Conservation (phyloP, 768 basidiomycete genomes). For the Tulasnella calospora region DNA sequence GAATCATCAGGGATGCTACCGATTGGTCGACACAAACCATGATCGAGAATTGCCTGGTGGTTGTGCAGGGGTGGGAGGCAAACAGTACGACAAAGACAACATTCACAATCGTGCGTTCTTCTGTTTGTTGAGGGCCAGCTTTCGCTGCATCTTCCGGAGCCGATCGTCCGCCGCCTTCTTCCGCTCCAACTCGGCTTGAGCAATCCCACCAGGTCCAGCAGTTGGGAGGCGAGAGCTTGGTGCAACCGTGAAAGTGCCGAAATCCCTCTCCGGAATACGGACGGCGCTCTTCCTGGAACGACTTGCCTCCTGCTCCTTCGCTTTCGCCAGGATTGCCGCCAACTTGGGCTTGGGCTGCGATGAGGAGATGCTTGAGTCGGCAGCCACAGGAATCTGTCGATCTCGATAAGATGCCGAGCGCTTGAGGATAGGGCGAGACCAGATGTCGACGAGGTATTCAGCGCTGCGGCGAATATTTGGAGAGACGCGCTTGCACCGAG, state of each 20-base stretch:
- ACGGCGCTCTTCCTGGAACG: constrained; percentile 74
- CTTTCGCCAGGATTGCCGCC: constrained; percentile 63
- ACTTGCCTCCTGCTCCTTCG: constrained; percentile 57
- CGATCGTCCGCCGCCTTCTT: constrained; percentile 26
- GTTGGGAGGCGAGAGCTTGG: constrained; percentile 41
- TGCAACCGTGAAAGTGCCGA: constrained; percentile 76
- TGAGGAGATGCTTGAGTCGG: constrained; percentile 38
- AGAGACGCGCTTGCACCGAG: constrained; percentile 86
- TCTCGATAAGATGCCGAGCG: constrained; percentile 77
- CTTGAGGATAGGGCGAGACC: constrained; percentile 91
- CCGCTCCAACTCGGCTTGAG: constrained; percentile 27
- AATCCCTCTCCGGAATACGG: constrained; percentile 68
- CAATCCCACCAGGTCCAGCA: constrained; percentile 19
- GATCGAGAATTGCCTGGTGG: not conserved
- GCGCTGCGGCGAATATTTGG: constrained; percentile 77
- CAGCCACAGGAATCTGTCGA: constrained; percentile 58
- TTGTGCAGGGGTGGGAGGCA: not conserved
- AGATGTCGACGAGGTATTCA: constrained; percentile 72
- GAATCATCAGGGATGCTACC: not conserved
- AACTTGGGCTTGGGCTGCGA: constrained; percentile 47
- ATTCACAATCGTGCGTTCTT: constrained; percentile 23
- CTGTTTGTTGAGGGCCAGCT: constrained; percentile 28
- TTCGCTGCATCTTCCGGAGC: constrained; percentile 27
- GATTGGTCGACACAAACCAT: not conserved
- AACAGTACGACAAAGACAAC: not conserved